Evolutionary conservation across 495 filamentous ascomycete species (phyloP).

Genomic region (Rostrohypoxylon terebratum): DNA sequence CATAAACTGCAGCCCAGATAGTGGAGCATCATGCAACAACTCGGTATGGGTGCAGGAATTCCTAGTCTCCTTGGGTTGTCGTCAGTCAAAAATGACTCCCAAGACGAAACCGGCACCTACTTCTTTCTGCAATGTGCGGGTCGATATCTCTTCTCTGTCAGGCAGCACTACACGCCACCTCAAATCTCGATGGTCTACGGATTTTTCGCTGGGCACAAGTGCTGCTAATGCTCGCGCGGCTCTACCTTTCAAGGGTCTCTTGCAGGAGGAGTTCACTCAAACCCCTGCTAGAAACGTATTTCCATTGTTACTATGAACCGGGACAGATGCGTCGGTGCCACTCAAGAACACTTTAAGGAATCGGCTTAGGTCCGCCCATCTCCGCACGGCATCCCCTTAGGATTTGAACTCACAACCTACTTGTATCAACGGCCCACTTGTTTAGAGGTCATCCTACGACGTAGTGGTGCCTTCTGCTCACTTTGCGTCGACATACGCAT

Average conservation of each 20-base stretch:
- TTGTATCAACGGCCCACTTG: conserved; percentile 39
- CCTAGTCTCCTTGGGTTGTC: conserved; percentile 26
- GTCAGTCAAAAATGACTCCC: conserved; percentile 21
- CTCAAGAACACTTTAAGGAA: conserved; percentile 40
- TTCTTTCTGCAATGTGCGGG: conserved; percentile 28
- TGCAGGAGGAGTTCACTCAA: conserved; percentile 37
- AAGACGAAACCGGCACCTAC: conserved; percentile 26
- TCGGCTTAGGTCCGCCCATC: conserved; percentile 36
- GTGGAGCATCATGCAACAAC: conserved; percentile 39
- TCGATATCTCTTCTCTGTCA: conserved; percentile 37
- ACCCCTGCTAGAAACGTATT: conserved; percentile 38
- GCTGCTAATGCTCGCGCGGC: conserved; percentile 31
- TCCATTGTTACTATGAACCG: conserved; percentile 37
- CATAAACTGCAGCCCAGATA: conserved; percentile 46
- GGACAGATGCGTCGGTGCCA: conserved; percentile 39
- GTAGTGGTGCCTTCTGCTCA: conserved; percentile 36
- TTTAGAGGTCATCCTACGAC: conserved; percentile 39
- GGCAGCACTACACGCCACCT: conserved; percentile 36
- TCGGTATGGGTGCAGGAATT: conserved; percentile 31
- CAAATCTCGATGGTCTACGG: conserved; percentile 25
- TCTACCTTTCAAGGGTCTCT: conserved; percentile 34
- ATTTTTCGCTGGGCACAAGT: conserved; percentile 32
- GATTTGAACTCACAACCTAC: conserved; percentile 27
- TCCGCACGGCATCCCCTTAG: conserved; percentile 38
- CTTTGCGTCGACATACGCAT: conserved; percentile 31